A percentile compares a stretch with the other conserved stretches of the same genome.
Evolutionary conservation across 768 basidiomycete species (phyloP).

Genomic region (Punctularia strigosozonata): DNA sequence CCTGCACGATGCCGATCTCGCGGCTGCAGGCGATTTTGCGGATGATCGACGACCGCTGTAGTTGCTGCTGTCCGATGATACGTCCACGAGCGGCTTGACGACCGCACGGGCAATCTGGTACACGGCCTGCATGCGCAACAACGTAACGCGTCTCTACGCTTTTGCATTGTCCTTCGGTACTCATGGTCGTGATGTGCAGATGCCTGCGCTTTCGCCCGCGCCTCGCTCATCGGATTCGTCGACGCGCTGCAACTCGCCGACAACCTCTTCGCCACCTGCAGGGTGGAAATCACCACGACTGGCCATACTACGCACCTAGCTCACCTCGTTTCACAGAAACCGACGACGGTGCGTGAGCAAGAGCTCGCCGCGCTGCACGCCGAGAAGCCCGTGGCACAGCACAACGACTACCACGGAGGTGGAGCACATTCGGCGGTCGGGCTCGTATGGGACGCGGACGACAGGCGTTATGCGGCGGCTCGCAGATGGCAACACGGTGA

Average conservation of each 20-base stretch:
- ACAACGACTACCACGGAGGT: slow-evolving; percentile 46
- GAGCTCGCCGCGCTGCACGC: slow-evolving; percentile 77
- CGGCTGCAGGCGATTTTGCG: too few species aligned
- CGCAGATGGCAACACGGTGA: slow-evolving; percentile 30
- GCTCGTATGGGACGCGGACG: slow-evolving; percentile 55
- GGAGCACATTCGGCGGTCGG: slow-evolving; percentile 45
- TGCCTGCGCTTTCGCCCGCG: slow-evolving; percentile 77
- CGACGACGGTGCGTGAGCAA: slow-evolving; percentile 70
- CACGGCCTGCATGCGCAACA: slow-evolving; percentile 69
- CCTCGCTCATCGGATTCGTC: slow-evolving; percentile 53
- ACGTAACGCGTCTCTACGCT: slow-evolving; percentile 38
- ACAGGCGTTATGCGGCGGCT: slow-evolving; percentile 54
- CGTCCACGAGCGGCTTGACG: slow-evolving; percentile 54
- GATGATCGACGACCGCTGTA: too few species aligned
- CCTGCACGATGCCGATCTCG: too few species aligned
- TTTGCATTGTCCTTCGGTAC: neutral
- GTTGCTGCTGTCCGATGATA: too few species aligned
- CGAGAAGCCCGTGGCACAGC: slow-evolving; percentile 60
- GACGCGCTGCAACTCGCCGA: slow-evolving; percentile 65
- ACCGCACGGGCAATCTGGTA: slow-evolving; percentile 56
- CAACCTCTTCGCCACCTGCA: slow-evolving; percentile 68
- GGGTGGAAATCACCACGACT: slow-evolving; percentile 49
- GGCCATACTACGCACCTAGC: slow-evolving; percentile 66
- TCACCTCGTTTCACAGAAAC: slow-evolving; percentile 66
- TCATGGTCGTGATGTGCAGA: slow-evolving; percentile 31